Conservation (phyloP, 768 basidiomycete genomes). For the Kwoniella europaea region DNA sequence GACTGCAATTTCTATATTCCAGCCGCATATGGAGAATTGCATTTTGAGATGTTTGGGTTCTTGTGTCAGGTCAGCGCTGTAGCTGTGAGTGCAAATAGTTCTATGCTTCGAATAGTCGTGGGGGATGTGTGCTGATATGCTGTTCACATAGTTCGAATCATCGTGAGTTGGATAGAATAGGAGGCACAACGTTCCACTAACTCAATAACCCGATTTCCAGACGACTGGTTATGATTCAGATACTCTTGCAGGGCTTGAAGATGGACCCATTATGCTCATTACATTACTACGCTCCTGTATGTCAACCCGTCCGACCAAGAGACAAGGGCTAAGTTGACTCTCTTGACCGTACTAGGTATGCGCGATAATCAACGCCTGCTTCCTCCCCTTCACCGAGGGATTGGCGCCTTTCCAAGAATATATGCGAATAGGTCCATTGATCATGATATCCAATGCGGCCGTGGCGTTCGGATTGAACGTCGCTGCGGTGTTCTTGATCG, state of each 20-base stretch:
- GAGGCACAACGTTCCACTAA: background rate
- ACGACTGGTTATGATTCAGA: slow-evolving; percentile 95
- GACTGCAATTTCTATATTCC: background rate
- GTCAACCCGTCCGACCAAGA: slow-evolving; percentile 20
- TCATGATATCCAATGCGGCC: slow-evolving; percentile 79
- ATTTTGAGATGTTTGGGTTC: slow-evolving; percentile 86
- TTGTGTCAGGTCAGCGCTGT: slow-evolving; percentile 85
- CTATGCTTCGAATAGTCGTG: background rate
- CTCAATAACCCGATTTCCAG: slow-evolving; percentile 64
- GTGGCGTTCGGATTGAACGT: slow-evolving; percentile 89
- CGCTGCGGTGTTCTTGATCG: slow-evolving; percentile 89
- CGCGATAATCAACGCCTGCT: slow-evolving; percentile 79
- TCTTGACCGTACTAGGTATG: slow-evolving; percentile 63
- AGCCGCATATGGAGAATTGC: slow-evolving; percentile 85
- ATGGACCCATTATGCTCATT: slow-evolving; percentile 96
- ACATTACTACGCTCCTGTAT: slow-evolving; percentile 89
- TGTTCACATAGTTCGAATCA: slow-evolving; percentile 36
- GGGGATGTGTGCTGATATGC: slow-evolving; percentile 9
- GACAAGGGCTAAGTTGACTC: background rate
- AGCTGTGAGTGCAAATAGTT: slow-evolving; percentile 64
- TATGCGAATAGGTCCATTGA: slow-evolving; percentile 66
- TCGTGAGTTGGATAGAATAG: slow-evolving; percentile 27
- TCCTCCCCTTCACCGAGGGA: slow-evolving; percentile 92
- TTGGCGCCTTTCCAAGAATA: slow-evolving; percentile 80
- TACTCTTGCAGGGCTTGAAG: slow-evolving; percentile 90